Base-by-base conservation (phyloP, 345 rosid species). In the Syzygium grande region DNA sequence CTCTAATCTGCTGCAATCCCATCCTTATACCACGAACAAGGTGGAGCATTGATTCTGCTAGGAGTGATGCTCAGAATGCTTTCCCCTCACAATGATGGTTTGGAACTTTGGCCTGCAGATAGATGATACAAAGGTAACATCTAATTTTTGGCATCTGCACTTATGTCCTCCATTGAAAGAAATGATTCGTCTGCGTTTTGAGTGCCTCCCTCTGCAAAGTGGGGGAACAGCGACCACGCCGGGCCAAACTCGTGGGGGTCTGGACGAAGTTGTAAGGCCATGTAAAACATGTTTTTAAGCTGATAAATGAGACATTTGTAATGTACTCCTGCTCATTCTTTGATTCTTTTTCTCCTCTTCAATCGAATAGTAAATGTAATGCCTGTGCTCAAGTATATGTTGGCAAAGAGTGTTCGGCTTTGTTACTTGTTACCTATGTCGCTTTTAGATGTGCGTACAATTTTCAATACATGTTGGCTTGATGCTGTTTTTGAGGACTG, bases 11-110 rank as follows among this genome's bases (percentile, higher is more conserved):
- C 88, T 94, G 94, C 88, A 91, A 92, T 54, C 89, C 93, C 84
- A 41, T 93, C 88, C 91, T 96, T 89, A 85, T 95, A 79, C 98
- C 97, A 65, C 92, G 92, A 91, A 80, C 91, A 19, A 91, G 92
- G 89, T 88, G 61, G 63, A 91, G 92, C 30, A 87, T 84, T 80
- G 86, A 54, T 55, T 85, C 91, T 86, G 68, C 92, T 25, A 86
- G 89, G 84, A 83, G 29, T 85, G 86, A 22, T 56, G 53, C 87
- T 89, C 86, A 7, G 34, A 52, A 85, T 68, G 30, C 87, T 86
- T 46, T 34, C 85, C 87, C 52, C 19, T 63, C 65, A 55, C 87
- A 85, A 84, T 88, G 29, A 54, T 78, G 51, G 88, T 59, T 46
- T 41, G 43, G 51, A 27, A 80, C 13, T 38, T 38, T 73, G 83